These are phyloP conservation scores for Hypoxylon cercidicola DNA, from an alignment of 495 filamentous ascomycete species.

Conservation along the genomic window DNA sequence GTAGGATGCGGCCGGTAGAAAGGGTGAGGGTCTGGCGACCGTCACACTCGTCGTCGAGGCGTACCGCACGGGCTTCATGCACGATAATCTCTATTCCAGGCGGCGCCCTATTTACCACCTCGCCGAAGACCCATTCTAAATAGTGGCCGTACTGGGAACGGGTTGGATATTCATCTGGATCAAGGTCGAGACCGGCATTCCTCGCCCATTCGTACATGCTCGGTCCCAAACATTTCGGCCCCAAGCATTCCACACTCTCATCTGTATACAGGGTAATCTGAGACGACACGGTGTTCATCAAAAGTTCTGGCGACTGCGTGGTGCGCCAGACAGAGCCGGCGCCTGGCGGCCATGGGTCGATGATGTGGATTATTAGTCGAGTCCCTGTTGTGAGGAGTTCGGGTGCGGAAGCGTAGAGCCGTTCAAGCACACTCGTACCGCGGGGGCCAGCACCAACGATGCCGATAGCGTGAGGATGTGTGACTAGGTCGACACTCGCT, in stretches of 20 bases:
- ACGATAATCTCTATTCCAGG: neutral
- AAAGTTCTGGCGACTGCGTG: conserved; percentile 28
- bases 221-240: conserved; percentile 19
- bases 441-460: conserved; percentile 37
- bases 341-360: conserved; percentile 8
- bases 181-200: conserved; percentile 5
- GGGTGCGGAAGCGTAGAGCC: conserved; percentile 33
- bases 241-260: conserved; percentile 11
- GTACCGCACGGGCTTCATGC: conserved; percentile 3
- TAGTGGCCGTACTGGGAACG: conserved; percentile 24
- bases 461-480: neutral
- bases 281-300: conserved; percentile 41
- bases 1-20: conserved; percentile 25
- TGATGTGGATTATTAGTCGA: conserved; percentile 1
- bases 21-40: conserved; percentile 32
- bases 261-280: conserved; percentile 36
- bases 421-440: conserved; percentile 24
- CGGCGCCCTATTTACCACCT: conserved; percentile 2
- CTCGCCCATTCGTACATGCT: conserved; percentile 18
- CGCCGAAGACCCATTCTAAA: conserved; percentile 16
- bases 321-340: conserved; percentile 33
- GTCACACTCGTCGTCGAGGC: neutral
- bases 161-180: conserved; percentile 24
- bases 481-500: too few species aligned
- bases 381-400: neutral